phyloP scores from a whole-genome alignment of 148 eudicot genomes.

The Fallopia convolvulus region DNA sequence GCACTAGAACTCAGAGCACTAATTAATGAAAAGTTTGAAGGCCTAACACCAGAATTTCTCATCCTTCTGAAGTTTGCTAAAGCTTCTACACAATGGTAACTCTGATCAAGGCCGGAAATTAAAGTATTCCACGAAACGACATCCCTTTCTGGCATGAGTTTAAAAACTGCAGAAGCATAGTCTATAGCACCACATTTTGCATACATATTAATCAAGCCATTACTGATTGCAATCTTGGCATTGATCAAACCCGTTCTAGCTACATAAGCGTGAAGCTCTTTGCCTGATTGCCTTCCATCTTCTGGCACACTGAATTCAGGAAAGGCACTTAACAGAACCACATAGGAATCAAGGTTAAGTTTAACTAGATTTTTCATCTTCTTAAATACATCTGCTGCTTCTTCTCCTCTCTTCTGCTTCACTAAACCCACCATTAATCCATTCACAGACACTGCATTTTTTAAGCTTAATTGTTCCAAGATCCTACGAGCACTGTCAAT shows the following conservation, averaged over 20 bases:
- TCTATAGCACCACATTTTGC: constrained; percentile 60
- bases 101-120: constrained; percentile 71
- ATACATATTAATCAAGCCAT: constrained; percentile 64
- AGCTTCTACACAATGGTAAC: constrained; percentile 45
- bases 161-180: constrained; percentile 45
- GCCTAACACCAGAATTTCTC: constrained; percentile 42
- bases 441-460: constrained; percentile 65
- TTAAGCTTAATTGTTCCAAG: constrained; percentile 46
- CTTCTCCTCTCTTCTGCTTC: constrained; percentile 55
- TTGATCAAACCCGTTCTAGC: constrained; percentile 42
- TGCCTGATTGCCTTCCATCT: constrained; percentile 52
- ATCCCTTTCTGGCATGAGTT: constrained; percentile 45
- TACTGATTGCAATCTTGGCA: constrained; percentile 45
- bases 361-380: constrained; percentile 44
- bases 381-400: constrained; percentile 41
- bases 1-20: constrained; percentile 78
- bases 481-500: constrained; percentile 41
- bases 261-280: constrained; percentile 59
- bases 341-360: constrained; percentile 50
- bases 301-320: constrained; percentile 38
- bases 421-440: constrained; percentile 80
- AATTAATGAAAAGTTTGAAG: constrained; percentile 61
- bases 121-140: constrained; percentile 59
- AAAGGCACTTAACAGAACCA: constrained; percentile 63
- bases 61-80: constrained; percentile 38